Conservation (phyloP, 202 grass and related monocot species). For the Setaria italica region DNA sequence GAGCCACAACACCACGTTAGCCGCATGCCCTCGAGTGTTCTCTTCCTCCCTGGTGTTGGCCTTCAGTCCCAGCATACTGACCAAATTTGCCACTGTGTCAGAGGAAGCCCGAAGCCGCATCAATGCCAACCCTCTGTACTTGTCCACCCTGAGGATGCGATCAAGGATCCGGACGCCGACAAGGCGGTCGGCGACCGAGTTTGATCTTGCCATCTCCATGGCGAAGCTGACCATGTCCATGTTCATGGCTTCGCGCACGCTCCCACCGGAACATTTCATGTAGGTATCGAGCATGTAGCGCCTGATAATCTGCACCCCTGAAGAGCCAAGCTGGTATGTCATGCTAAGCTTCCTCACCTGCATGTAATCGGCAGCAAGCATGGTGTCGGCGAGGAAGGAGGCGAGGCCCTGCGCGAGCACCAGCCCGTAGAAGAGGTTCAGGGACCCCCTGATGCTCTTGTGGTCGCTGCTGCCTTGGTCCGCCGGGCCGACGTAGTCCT, state of each 20-base stretch:
- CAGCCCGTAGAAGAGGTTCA: slow-evolving; percentile 52
- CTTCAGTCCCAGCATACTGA: slow-evolving; percentile 40
- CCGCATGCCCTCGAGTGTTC: slow-evolving; percentile 12
- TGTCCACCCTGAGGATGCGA: background rate
- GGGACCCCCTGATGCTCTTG: slow-evolving; percentile 15
- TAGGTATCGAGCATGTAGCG: slow-evolving; percentile 32
- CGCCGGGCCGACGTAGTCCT: slow-evolving; percentile 25
- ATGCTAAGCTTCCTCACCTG: background rate
- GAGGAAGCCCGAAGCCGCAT: slow-evolving; percentile 24
- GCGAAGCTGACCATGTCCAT: slow-evolving; percentile 45
- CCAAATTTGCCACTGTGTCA: slow-evolving; percentile 7
- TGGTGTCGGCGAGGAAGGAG: background rate
- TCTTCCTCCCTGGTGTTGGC: background rate
- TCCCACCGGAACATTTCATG: slow-evolving; percentile 29
- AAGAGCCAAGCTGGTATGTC: background rate
- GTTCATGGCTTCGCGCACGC: slow-evolving; percentile 29
- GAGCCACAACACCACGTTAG: slow-evolving; percentile 28
- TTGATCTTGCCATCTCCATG: background rate
- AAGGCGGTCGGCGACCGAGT: slow-evolving; percentile 22
- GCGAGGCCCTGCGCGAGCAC: slow-evolving; percentile 12
- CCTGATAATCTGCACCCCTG: background rate
- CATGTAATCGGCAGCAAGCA: background rate
- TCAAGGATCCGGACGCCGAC: slow-evolving; percentile 18
- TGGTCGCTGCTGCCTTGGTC: background rate
- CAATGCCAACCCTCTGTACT: slow-evolving; percentile 7